Percentiles rank a stretch among this genome's conserved stretches.
phyloP scores from a whole-genome alignment of 2,329 filamentous ascomycete genomes.

The Cordyceps militaris region DNA sequence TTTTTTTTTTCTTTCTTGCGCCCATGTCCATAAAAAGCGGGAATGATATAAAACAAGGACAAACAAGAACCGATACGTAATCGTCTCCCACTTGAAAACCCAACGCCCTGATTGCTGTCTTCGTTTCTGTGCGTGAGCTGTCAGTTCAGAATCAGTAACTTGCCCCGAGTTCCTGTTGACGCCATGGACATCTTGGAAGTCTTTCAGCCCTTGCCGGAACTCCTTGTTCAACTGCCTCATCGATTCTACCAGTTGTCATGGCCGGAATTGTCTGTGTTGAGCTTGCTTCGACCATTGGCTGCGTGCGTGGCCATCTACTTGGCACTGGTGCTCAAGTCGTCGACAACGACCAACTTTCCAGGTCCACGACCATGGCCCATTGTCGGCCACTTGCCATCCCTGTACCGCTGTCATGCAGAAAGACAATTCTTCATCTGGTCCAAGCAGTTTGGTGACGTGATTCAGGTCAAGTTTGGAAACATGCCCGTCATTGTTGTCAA shows the following conservation, averaged over 20 bases:
- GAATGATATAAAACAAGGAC: too few species aligned
- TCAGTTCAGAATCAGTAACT: too few species aligned
- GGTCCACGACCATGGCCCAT: conserved; percentile 1
- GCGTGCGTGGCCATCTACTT: not conserved
- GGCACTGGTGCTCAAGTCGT: not conserved
- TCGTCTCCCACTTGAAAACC: too few species aligned
- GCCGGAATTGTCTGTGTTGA: not conserved
- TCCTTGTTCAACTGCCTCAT: not conserved
- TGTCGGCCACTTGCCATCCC: conserved; percentile 1
- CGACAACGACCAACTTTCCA: not conserved
- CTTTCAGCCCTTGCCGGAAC: not conserved
- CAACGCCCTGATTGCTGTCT: too few species aligned
- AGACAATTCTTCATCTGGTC: not conserved
- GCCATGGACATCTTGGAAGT: conserved; percentile 4
- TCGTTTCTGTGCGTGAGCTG: too few species aligned
- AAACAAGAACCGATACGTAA: too few species aligned
- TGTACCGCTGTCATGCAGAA: conserved; percentile 2
- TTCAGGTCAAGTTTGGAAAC: conserved; percentile 1
- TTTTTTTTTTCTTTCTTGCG: too few species aligned
- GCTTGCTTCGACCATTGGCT: not conserved
- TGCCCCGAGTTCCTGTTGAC: not conserved
- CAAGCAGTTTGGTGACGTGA: conserved; percentile 4
- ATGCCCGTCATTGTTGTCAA: conserved; percentile 5
- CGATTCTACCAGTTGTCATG: not conserved
- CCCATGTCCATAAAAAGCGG: too few species aligned